These are phyloP conservation scores for Grosmannia clavigera DNA, from an alignment of 2,329 filamentous ascomycete genomes.

Conservation along the genomic window DNA sequence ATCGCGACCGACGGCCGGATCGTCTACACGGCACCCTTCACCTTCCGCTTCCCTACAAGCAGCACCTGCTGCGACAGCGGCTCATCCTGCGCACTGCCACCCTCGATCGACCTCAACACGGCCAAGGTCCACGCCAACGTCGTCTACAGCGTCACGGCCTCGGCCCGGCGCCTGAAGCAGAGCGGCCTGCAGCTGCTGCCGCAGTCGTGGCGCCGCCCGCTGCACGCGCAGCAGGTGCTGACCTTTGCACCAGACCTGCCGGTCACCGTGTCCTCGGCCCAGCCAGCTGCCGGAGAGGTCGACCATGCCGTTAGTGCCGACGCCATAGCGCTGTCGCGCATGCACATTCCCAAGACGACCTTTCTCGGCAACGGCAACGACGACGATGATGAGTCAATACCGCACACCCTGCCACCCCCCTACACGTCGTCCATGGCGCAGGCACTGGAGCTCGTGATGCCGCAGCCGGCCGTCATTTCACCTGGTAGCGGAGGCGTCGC, in stretches of 20 bases:
- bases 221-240: neutral
- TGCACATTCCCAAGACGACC: too few relatives aligned
- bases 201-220: neutral
- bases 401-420: constrained; percentile 3
- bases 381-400: neutral
- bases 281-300: too few relatives aligned
- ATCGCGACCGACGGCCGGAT: neutral
- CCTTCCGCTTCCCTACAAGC: neutral
- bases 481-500: neutral
- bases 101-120: neutral
- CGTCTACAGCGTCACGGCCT: constrained; percentile 3
- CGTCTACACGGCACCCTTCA: neutral
- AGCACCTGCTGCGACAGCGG: neutral
- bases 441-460: constrained; percentile 5
- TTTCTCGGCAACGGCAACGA: neutral
- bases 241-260: neutral
- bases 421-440: constrained; percentile 6
- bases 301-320: too few relatives aligned
- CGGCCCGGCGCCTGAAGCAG: neutral
- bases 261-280: too few relatives aligned
- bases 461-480: constrained; percentile 1
- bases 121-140: neutral
- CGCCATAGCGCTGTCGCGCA: too few relatives aligned
- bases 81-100: constrained; percentile 2
- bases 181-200: neutral